Conservation (phyloP, 441 rosid genomes). For the Arabidopsis hybrid region DNA sequence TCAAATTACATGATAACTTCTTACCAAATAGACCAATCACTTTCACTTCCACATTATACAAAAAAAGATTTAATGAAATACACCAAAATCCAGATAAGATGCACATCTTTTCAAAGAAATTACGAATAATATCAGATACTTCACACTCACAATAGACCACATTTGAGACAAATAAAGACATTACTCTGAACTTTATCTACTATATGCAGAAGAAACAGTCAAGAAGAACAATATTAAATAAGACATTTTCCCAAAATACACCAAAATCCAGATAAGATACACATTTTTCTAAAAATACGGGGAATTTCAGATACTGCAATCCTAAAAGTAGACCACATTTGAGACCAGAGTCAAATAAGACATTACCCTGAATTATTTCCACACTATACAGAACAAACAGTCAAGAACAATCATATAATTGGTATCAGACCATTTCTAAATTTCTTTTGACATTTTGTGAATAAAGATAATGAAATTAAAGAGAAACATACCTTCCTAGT, state of each 20-base stretch:
- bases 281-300: background rate
- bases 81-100: slow-evolving; percentile 3
- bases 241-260: background rate
- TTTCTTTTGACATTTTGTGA: background rate
- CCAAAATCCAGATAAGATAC: slow-evolving; percentile 5
- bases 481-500: slow-evolving; percentile 62
- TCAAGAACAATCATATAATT: background rate
- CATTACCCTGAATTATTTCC: background rate
- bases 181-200: slow-evolving; percentile 1
- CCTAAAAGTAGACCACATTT: background rate
- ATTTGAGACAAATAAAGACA: slow-evolving; percentile 7
- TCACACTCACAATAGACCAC: background rate
- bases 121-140: background rate
- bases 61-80: background rate
- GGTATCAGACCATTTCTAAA: background rate
- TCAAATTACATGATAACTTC: slow-evolving; percentile 2
- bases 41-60: background rate
- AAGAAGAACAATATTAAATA: slow-evolving; percentile 1
- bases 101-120: no score
- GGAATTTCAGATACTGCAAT: background rate
- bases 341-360: slow-evolving; percentile 2
- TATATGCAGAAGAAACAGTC: slow-evolving; percentile 2
- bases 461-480: background rate
- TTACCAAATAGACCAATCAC: background rate
- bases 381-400: slow-evolving; percentile 7